A percentile compares a stretch with the other conserved stretches of the same genome.
Evolutionary conservation across 495 filamentous ascomycete genomes (phyloP).

Genomic region (Penicillium flavigenum): DNA sequence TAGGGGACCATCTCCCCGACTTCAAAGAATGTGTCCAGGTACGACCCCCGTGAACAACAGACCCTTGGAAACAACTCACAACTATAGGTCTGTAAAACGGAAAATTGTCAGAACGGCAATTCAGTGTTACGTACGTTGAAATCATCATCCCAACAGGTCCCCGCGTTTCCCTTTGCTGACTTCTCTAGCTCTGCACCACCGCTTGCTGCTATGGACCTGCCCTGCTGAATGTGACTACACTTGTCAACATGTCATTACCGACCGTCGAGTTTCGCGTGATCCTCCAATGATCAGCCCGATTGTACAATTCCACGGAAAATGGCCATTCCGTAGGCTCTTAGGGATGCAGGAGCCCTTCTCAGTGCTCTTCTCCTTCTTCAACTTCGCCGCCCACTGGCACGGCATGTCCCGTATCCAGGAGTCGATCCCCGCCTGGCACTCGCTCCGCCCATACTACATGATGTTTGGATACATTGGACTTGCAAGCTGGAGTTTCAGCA

Average conservation of each 20-base stretch:
- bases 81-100: constrained; percentile 70
- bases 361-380: constrained; percentile 89
- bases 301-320: constrained; percentile 98
- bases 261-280: constrained; percentile 63
- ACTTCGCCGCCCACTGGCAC: constrained; percentile 80
- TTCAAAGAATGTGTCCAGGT: constrained; percentile 89
- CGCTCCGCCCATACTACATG: constrained; percentile 78
- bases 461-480: constrained; percentile 78
- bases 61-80: constrained; percentile 18
- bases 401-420: constrained; percentile 71
- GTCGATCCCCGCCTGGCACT: constrained; percentile 67
- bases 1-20: constrained; percentile 84
- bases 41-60: constrained; percentile 17
- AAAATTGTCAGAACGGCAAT: constrained; percentile 67
- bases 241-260: constrained; percentile 92
- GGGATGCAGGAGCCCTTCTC: constrained; percentile 94
- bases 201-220: constrained; percentile 62
- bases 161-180: constrained; percentile 16
- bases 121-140: constrained; percentile 47
- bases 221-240: constrained; percentile 95
- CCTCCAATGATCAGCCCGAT: constrained; percentile 63
- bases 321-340: constrained; percentile 87
- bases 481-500: constrained; percentile 80
- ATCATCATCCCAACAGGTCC: not conserved
- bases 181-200: constrained; percentile 47